Conservation (phyloP, 148 eudicot species). For the Rhododendron griersonianum region DNA sequence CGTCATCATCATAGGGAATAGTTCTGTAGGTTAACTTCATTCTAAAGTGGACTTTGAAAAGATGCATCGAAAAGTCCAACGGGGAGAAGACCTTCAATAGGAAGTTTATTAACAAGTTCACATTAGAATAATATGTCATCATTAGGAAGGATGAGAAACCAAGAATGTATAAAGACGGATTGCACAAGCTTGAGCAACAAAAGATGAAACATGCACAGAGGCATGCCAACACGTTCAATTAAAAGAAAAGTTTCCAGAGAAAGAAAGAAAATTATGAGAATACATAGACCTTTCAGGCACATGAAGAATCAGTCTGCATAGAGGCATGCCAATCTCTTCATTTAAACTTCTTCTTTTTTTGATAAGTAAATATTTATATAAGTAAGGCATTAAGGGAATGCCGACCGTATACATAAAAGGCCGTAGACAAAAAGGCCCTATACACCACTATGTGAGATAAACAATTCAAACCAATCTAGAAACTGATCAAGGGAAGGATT, state of each 20-base stretch:
- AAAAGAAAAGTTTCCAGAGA: neutral
- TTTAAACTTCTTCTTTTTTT: too few species aligned
- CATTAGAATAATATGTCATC: neutral
- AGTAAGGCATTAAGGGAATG: too few species aligned
- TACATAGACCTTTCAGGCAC: neutral
- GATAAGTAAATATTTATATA: too few species aligned
- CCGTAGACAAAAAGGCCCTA: too few species aligned
- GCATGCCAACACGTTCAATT: neutral
- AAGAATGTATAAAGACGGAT: neutral
- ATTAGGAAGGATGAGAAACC: slow-evolving; percentile 5
- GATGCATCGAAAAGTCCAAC: slow-evolving; percentile 64
- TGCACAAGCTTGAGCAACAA: slow-evolving; percentile 3
- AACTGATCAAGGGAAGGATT: too few species aligned
- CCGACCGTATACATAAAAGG: too few species aligned
- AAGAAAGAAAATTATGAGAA: slow-evolving; percentile 5
- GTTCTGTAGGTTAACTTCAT: slow-evolving; percentile 90
- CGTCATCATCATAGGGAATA: slow-evolving; percentile 53
- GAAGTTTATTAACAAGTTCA: slow-evolving; percentile 13
- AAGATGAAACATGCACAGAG: neutral
- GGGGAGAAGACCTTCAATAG: slow-evolving; percentile 65
- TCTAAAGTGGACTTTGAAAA: slow-evolving; percentile 61
- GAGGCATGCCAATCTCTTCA: neutral
- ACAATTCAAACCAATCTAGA: too few species aligned
- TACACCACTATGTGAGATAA: too few species aligned
- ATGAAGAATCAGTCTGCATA: neutral